Base-by-base conservation (phyloP, 495 filamentous ascomycete species). In the Trichoderma virens region DNA sequence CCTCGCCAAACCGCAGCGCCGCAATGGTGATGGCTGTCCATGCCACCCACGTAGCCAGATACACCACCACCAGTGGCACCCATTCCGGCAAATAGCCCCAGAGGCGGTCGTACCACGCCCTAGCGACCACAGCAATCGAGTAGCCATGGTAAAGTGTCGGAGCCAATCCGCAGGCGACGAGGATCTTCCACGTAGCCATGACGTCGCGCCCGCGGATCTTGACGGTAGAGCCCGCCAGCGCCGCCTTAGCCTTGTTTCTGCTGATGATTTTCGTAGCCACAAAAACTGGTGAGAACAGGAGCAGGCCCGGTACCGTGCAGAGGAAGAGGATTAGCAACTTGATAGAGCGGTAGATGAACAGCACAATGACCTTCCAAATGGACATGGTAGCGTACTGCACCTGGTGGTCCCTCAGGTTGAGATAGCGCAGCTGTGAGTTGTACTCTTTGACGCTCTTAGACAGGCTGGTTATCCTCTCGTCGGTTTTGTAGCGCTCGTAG, bases 181-280 rank as follows among this genome's bases (percentile, higher is more conserved):
- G 86, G 14, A 99, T 82, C 74, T 99, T 99, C 94, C 94, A 99
- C 0, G 94, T 98, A 0, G 94, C 94, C 80, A 99, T 93, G 28
- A 99, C 94, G 73, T 99, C 94, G 38, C 87, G 85, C 20, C 90
- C 94, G 72, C 95, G 88, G 31, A 99, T 83, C 72, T 99, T 99
- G 67, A 99, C 94, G 2, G 88, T 90, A 11, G 92, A 97, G 25
- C 88, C 92, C 4, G 93, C 93, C 30, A 99, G 83, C 0, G 94
- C 94, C 74, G 94, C 89, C 67, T 85, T 86, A 0, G 93, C 91
- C 76, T 99, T 99, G 68, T 86, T 89, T 62, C 85, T 87, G n/a
- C 91, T 96, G 67, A 97, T 93, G 63, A 89, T 74, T 71, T 97
- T 97, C 27, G 90, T 88, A 20, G 86, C 89, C 51, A 93, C 83